Evolutionary conservation across 148 eudicot species (phyloP).

Genomic region (Rhododendron molle): DNA sequence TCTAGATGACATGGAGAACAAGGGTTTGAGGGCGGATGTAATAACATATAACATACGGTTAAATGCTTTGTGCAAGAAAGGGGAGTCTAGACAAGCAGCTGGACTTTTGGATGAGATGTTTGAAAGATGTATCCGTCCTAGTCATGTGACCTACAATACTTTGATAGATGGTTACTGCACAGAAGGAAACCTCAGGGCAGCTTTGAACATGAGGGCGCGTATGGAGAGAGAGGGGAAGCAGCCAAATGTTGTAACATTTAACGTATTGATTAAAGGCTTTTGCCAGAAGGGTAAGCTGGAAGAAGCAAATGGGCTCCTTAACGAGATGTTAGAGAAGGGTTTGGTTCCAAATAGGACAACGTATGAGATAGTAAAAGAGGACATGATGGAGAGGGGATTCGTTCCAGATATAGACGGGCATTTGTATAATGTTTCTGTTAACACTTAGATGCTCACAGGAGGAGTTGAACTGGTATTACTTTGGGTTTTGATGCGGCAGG

Average conservation of each 20-base stretch:
- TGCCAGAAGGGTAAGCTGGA: slow-evolving; percentile 46
- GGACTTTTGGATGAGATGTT: slow-evolving; percentile 48
- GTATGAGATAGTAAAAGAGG: slow-evolving; percentile 56
- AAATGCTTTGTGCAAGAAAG: slow-evolving; percentile 50
- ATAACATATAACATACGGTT: slow-evolving; percentile 57
- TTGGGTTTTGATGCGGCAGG: not conserved
- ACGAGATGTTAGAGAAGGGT: slow-evolving; percentile 73
- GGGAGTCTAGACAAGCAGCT: slow-evolving; percentile 45
- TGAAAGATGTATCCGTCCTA: slow-evolving; percentile 41
- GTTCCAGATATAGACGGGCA: slow-evolving; percentile 69
- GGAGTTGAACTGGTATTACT: slow-evolving; percentile 1
- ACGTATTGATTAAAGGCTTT: slow-evolving; percentile 51
- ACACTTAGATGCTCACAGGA: slow-evolving; percentile 9
- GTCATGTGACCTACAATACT: slow-evolving; percentile 49
- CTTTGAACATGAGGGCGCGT: slow-evolving; percentile 41
- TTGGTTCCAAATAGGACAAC: slow-evolving; percentile 54
- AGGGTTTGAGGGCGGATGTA: slow-evolving; percentile 36
- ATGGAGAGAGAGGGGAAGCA: slow-evolving; percentile 60
- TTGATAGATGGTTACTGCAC: slow-evolving; percentile 50
- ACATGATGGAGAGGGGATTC: slow-evolving; percentile 68
- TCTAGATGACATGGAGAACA: slow-evolving; percentile 39
- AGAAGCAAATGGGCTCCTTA: slow-evolving; percentile 54
- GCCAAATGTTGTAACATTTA: slow-evolving; percentile 59
- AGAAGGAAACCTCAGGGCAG: slow-evolving; percentile 51
- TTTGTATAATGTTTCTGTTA: slow-evolving; percentile 35